phyloP scores from a whole-genome alignment of 177 flowering plant species.

The Vitis hybrid region DNA sequence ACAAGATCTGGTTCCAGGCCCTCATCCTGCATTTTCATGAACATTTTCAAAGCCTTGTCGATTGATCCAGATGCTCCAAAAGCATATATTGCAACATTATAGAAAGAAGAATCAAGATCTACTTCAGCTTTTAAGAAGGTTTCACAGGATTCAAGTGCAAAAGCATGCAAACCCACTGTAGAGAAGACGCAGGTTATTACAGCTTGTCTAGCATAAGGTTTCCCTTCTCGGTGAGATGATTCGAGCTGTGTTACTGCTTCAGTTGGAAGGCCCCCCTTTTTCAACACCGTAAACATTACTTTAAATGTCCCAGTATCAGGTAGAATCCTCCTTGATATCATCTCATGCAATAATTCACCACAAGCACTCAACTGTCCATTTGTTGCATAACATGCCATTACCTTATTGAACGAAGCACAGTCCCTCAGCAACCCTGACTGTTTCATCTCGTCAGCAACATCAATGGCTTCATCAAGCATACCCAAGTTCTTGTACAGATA shows the following conservation, averaged over 20 bases:
- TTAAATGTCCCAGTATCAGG: slow-evolving; percentile 67
- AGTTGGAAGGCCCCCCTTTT: slow-evolving; percentile 57
- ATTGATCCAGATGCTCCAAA: slow-evolving; percentile 52
- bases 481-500: slow-evolving; percentile 75
- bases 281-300: slow-evolving; percentile 57
- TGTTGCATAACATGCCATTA: slow-evolving; percentile 68
- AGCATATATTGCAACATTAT: slow-evolving; percentile 75
- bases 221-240: slow-evolving; percentile 55
- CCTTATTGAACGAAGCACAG: slow-evolving; percentile 57
- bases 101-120: slow-evolving; percentile 48
- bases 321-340: slow-evolving; percentile 53
- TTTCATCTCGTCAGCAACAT: slow-evolving; percentile 81
- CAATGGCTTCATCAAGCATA: slow-evolving; percentile 75
- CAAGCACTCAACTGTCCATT: slow-evolving; percentile 69
- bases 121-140: slow-evolving; percentile 34
- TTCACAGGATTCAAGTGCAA: slow-evolving; percentile 64
- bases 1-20: slow-evolving; percentile 71
- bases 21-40: slow-evolving; percentile 80
- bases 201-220: slow-evolving; percentile 67
- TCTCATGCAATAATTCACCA: slow-evolving; percentile 72
- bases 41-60: slow-evolving; percentile 65
- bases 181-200: slow-evolving; percentile 58
- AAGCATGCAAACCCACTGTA: slow-evolving; percentile 58
- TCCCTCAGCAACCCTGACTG: slow-evolving; percentile 62
- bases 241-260: slow-evolving; percentile 71